Base-by-base conservation (phyloP, 169 alveolate species). In the Plasmodium chabaudi region DNA sequence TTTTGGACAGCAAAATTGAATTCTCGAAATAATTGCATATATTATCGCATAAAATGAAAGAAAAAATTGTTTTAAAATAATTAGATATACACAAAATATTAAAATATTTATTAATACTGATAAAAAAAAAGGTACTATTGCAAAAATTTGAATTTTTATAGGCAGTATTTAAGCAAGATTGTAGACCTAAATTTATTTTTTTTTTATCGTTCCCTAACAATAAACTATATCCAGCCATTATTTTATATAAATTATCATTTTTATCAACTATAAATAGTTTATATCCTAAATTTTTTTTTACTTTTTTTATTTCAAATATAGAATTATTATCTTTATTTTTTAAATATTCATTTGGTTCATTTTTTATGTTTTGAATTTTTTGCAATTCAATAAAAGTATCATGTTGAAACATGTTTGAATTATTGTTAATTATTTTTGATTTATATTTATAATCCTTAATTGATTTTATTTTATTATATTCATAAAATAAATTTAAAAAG, bases 381-480 rank as follows among this genome's bases (percentile, higher is more conserved):
- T 39, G 59, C 34, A 74, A 25, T 74, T 74, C 74, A n/a, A 7
- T 21, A 12, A 67, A 61, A 2, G 60, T 19, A 55, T 65, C 55
- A 27, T 65, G 27, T 42, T 12, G 9, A 34, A 23, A 25, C 0
- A 9, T 7, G 9, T 9, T 21, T 56, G 27, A n/a, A 5, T 9
- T 2, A 57, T 25, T 55, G 15, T 13, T 61, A 23, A 21, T 42
- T 44, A 67, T 42, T 23, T 75, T 75, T 3, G 67, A 21, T 19
- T 79, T 67, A 27, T 79, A 79, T 42, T 67, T 79, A 71, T 67
- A 79, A 61, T 79, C 82, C 44, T 53, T 67, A 21, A 79, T 47
- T 27, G 84, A 34, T 67, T 79, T 79, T n/a, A 57, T 10, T 27
- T 70, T 79, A 23, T 55, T 46, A 55, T 55, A 79, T 0, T 42